These are phyloP conservation scores for Podospora appendiculata DNA, from an alignment of 495 filamentous ascomycete species.

Conservation along the genomic window DNA sequence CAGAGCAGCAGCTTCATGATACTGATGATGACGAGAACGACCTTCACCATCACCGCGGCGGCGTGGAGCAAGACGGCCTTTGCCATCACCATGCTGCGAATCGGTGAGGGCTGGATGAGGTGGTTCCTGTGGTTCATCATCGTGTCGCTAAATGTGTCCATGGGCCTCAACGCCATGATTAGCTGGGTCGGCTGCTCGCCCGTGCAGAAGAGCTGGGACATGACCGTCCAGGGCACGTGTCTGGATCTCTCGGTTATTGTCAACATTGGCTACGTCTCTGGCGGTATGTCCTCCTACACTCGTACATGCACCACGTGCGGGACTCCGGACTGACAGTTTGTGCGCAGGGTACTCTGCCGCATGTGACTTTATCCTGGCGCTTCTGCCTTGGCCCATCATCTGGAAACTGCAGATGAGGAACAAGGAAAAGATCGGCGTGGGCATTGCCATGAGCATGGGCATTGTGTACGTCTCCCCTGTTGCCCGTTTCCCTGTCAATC, in stretches of 20 bases:
- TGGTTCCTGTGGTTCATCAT: slow-evolving; percentile 21
- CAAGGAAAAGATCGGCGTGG: slow-evolving; percentile 28
- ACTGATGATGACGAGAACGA: neutral
- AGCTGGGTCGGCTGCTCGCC: slow-evolving; percentile 27
- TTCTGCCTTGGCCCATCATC: slow-evolving; percentile 27
- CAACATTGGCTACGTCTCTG: slow-evolving; percentile 6
- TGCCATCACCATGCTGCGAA: slow-evolving; percentile 18
- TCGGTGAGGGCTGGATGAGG: slow-evolving; percentile 15
- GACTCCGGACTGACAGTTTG: slow-evolving; percentile 1
- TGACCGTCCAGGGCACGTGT: slow-evolving; percentile 16
- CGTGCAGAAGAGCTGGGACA: slow-evolving; percentile 21
- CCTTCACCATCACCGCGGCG: slow-evolving; percentile 14
- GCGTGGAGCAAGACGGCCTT: slow-evolving; percentile 30
- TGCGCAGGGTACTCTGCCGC: slow-evolving; percentile 15
- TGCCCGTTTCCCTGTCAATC: too few relatives aligned
- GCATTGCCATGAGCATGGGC: slow-evolving; percentile 32
- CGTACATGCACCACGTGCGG: slow-evolving; percentile 13
- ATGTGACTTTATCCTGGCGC: slow-evolving; percentile 24
- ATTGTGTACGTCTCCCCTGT: neutral
- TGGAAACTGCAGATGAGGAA: slow-evolving; percentile 24
- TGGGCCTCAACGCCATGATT: slow-evolving; percentile 26
- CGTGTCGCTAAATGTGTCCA: slow-evolving; percentile 23
- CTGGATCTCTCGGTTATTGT: slow-evolving; percentile 1
- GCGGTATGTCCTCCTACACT: slow-evolving; percentile 24
- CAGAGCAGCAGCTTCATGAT: neutral